phyloP scores from a whole-genome alignment of 1,139 yeast genomes.

The Candida dubliniensis region DNA sequence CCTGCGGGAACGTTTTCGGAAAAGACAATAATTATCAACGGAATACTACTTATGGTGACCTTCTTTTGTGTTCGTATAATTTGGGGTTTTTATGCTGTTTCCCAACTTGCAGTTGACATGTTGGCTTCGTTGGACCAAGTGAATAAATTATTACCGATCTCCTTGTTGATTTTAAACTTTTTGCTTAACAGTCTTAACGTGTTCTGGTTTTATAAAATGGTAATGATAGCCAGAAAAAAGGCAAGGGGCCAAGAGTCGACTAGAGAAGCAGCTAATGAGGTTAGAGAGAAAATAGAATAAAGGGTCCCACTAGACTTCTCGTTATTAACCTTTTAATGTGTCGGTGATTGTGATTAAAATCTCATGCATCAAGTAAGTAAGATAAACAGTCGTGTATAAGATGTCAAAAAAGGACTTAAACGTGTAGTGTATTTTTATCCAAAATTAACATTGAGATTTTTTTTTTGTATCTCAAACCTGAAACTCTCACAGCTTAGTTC shows the following conservation, averaged over 20 bases:
- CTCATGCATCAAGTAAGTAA: background rate
- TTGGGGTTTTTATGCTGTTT: slow-evolving; percentile 85
- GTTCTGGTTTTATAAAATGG: slow-evolving; percentile 84
- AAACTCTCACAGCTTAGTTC: slow-evolving; percentile 2
- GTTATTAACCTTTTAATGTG: too few relatives aligned
- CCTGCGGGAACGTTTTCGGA: slow-evolving; percentile 59
- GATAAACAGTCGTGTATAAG: slow-evolving; percentile 1
- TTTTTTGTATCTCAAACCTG: background rate
- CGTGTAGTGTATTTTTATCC: slow-evolving; percentile 1
- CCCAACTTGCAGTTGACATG: slow-evolving; percentile 54
- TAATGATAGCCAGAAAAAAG: slow-evolving; percentile 63
- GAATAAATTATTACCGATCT: slow-evolving; percentile 25
- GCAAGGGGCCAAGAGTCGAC: slow-evolving; percentile 24
- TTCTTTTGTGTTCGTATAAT: slow-evolving; percentile 79
- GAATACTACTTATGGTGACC: slow-evolving; percentile 61
- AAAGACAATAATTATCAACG: slow-evolving; percentile 61
- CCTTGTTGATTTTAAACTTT: slow-evolving; percentile 62
- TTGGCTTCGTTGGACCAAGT: slow-evolving; percentile 33
- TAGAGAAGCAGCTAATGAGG: slow-evolving; percentile 22
- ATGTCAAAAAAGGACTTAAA: background rate
- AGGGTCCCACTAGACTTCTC: background rate
- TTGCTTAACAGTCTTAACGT: slow-evolving; percentile 68
- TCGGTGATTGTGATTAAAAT: too few relatives aligned
- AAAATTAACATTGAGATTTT: background rate
- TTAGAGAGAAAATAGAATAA: slow-evolving; percentile 22